Conservation (phyloP, 208 protist genomes). For the Trypanosoma caninum region DNA sequence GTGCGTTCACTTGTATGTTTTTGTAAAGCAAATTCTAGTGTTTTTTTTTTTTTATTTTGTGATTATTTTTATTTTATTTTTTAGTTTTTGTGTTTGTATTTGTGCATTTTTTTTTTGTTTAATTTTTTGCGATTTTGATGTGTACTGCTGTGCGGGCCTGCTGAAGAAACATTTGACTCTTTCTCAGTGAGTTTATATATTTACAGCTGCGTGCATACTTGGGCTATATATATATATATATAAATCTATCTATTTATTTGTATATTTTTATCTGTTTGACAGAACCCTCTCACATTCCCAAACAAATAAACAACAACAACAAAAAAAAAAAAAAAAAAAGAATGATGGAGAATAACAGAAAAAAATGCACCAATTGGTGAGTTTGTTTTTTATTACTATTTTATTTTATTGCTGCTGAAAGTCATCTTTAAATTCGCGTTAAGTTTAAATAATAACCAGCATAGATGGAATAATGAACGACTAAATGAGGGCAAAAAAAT, state of each 20-base stretch:
- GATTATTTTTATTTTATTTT: constrained; percentile 15
- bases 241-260: no score
- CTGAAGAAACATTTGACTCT: no score
- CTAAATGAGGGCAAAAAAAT: no score
- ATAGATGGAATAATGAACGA: no score
- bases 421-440: no score
- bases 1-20: not conserved
- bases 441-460: no score
- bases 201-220: not conserved
- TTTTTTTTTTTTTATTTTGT: constrained; percentile 4
- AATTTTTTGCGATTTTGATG: not conserved
- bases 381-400: not conserved
- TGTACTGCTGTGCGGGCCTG: no score
- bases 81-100: not conserved
- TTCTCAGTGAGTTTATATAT: no score
- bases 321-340: not conserved
- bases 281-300: no score
- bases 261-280: no score
- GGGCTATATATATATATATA: no score
- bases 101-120: not conserved
- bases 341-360: not conserved
- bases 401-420: no score
- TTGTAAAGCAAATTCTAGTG: not conserved
- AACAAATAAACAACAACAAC: not conserved
- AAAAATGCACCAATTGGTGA: not conserved